phyloP scores from a whole-genome alignment of 2,329 filamentous ascomycete genomes.

The Phaeosphaeriaceae sp. region DNA sequence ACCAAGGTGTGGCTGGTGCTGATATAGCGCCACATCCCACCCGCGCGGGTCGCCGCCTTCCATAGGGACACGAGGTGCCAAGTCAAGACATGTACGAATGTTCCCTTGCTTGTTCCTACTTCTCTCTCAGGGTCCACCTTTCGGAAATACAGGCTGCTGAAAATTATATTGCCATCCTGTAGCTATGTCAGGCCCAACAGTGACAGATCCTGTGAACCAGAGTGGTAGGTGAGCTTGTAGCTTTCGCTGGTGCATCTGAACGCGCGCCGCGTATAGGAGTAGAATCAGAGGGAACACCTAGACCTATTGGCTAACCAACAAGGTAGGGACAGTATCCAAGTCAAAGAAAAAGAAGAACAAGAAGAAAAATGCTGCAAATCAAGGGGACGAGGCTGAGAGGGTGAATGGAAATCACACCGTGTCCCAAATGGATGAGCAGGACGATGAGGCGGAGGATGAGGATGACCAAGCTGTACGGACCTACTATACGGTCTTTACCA shows the following conservation, averaged over 20 bases:
- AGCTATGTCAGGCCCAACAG: slow-evolving; percentile 39
- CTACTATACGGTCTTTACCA: not conserved
- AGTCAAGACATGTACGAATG: slow-evolving; percentile 36
- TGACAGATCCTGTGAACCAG: slow-evolving; percentile 39
- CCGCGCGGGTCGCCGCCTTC: slow-evolving; percentile 35
- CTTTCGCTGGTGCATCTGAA: slow-evolving; percentile 17
- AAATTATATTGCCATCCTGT: slow-evolving; percentile 9
- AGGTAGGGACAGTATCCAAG: slow-evolving; percentile 39
- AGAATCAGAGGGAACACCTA: not conserved
- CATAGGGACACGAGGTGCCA: slow-evolving; percentile 47
- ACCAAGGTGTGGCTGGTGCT: slow-evolving; percentile 31
- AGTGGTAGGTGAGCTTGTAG: slow-evolving; percentile 44
- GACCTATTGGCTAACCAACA: slow-evolving; percentile 21
- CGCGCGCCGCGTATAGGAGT: slow-evolving; percentile 3
- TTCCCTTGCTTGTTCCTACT: slow-evolving; percentile 23
- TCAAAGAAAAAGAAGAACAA: slow-evolving; percentile 51
- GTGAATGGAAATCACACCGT: slow-evolving; percentile 33
- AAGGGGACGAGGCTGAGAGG: slow-evolving; percentile 34
- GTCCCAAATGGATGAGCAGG: slow-evolving; percentile 33
- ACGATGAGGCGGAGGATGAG: slow-evolving; percentile 38
- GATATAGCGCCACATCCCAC: slow-evolving; percentile 22
- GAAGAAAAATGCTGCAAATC: slow-evolving; percentile 41
- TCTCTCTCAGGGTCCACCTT: slow-evolving; percentile 7
- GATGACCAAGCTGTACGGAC: slow-evolving; percentile 44
- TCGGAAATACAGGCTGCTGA: not conserved